Conservation (phyloP, 257 asterid species). For the Gentiana straminea region DNA sequence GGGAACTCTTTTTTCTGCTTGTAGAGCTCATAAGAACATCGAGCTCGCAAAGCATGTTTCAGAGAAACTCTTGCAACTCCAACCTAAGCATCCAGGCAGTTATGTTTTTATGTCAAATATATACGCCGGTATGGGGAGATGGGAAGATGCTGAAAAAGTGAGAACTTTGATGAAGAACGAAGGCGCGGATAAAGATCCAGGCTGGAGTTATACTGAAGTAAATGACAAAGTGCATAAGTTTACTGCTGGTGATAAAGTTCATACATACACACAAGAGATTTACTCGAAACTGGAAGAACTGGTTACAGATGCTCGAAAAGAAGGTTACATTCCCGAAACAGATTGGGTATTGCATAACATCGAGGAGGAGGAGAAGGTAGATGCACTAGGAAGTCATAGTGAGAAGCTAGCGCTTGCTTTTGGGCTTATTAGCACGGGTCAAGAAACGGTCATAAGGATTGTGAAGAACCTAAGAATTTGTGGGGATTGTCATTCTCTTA, state of each 20-base stretch:
- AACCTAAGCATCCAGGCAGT: conserved; percentile 32
- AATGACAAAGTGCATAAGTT: conserved; percentile 25
- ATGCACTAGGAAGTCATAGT: conserved; percentile 29
- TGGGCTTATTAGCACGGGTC: conserved; percentile 25
- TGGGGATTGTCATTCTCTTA: conserved; percentile 34
- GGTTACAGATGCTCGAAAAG: conserved; percentile 16
- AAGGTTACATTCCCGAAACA: conserved; percentile 29
- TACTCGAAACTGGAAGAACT: conserved; percentile 23
- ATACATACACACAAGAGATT: conserved; percentile 17
- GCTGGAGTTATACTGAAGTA: conserved; percentile 39
- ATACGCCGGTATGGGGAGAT: conserved; percentile 24
- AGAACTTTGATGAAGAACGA: conserved; percentile 27
- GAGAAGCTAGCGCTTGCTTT: conserved; percentile 38
- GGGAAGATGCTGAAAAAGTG: conserved; percentile 36
- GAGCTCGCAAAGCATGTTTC: conserved; percentile 29
- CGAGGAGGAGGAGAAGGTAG: conserved; percentile 39
- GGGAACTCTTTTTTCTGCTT: conserved; percentile 40
- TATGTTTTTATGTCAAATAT: conserved; percentile 31
- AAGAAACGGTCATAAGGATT: conserved; percentile 18
- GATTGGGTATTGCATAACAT: conserved; percentile 36
- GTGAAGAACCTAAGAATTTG: conserved; percentile 35
- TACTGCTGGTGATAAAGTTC: conserved; percentile 30
- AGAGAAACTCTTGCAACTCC: conserved; percentile 25
- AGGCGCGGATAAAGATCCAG: conserved; percentile 29
- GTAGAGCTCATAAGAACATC: conserved; percentile 30